phyloP scores from a whole-genome alignment of 139 green algal genomes.

The Trebouxia sp. region DNA sequence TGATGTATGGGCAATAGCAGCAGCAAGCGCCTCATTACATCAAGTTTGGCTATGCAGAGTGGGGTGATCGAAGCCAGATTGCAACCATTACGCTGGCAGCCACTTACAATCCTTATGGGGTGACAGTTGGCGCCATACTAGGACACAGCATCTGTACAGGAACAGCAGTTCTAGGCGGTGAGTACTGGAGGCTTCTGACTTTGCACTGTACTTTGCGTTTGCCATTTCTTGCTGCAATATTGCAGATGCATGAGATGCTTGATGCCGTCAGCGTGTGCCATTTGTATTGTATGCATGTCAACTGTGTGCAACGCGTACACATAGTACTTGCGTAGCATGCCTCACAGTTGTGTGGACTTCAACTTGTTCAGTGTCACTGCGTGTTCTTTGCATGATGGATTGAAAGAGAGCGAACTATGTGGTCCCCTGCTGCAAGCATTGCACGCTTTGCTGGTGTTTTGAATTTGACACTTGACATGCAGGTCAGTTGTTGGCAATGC shows the following conservation, averaged over 20 bases:
- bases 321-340: too few species aligned
- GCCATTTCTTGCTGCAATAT: slow-evolving; percentile 1
- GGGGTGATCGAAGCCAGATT: slow-evolving; percentile 77
- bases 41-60: slow-evolving; percentile 54
- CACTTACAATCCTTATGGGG: slow-evolving; percentile 52
- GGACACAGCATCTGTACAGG: slow-evolving; percentile 70
- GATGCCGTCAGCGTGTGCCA: background rate
- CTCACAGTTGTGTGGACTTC: too few species aligned
- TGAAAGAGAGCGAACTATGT: too few species aligned
- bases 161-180: slow-evolving; percentile 64
- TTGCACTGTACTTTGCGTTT: background rate
- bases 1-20: too few species aligned
- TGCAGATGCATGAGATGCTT: background rate
- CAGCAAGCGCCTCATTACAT: too few species aligned
- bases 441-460: too few species aligned
- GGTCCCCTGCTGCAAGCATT: too few species aligned
- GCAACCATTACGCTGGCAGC: slow-evolving; percentile 70
- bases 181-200: background rate
- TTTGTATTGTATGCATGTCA: background rate
- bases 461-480: too few species aligned
- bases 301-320: too few species aligned
- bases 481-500: slow-evolving; percentile 47
- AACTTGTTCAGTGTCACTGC: too few species aligned
- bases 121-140: slow-evolving; percentile 68
- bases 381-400: too few species aligned